These are phyloP conservation scores for Lizanozyma gosingica DNA, from an alignment of 1,139 yeast species.

Conservation along the genomic window DNA sequence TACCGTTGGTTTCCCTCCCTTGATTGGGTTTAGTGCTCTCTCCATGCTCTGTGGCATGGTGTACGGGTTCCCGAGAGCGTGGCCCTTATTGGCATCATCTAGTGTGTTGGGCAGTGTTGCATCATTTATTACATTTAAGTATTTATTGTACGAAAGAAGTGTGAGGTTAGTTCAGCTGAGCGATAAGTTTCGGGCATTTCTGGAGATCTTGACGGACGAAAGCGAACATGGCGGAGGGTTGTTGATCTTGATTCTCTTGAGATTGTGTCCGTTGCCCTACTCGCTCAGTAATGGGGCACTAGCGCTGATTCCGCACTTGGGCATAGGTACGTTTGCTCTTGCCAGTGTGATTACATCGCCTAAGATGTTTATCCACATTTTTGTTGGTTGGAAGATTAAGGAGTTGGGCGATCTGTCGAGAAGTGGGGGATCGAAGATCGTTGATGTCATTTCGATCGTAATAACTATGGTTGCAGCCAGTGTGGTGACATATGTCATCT, in stretches of 20 bases:
- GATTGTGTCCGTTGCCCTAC: constrained; percentile 89
- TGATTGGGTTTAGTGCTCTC: constrained; percentile 71
- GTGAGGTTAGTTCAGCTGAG: constrained; percentile 33
- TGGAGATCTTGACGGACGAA: constrained; percentile 60
- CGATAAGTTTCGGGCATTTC: constrained; percentile 64
- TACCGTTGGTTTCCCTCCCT: constrained; percentile 71
- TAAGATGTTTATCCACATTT: constrained; percentile 65
- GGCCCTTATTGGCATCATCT: constrained; percentile 65
- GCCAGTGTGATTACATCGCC: constrained; percentile 79
- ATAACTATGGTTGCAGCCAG: constrained; percentile 51
- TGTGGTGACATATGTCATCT: constrained; percentile 62
- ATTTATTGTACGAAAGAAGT: constrained; percentile 33
- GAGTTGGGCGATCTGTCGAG: constrained; percentile 54
- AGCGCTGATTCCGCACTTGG: constrained; percentile 73
- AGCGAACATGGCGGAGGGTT: constrained; percentile 44
- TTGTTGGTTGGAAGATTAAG: constrained; percentile 71
- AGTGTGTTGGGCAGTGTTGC: constrained; percentile 66
- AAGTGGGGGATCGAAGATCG: constrained; percentile 41
- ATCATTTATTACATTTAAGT: constrained; percentile 63
- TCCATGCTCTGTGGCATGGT: constrained; percentile 70
- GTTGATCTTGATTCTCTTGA: constrained; percentile 55
- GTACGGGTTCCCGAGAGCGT: constrained; percentile 75
- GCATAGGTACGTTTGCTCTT: constrained; percentile 49
- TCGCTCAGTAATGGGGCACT: constrained; percentile 88
- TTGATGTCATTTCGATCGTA: constrained; percentile 56